A percentile compares a stretch with the other conserved stretches of the same genome.
These are phyloP conservation scores for Beta macrorhiza DNA, from an alignment of 179 eudicot genomes.

Conservation along the genomic window DNA sequence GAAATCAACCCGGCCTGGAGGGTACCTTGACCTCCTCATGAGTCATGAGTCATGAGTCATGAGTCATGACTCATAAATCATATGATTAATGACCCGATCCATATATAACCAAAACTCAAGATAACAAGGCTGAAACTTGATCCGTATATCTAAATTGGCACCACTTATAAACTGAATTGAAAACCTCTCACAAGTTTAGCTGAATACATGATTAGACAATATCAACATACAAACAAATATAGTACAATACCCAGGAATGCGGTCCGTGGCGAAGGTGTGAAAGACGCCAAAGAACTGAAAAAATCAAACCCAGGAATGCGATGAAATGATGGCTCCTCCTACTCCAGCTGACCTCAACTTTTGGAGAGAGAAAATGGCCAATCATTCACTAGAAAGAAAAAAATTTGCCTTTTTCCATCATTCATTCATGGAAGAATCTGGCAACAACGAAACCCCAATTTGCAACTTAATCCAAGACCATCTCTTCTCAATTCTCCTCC, in stretches of 20 bases:
- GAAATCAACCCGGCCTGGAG: no score
- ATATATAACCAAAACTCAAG: no score
- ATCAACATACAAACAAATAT: no score
- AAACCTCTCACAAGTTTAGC: no score
- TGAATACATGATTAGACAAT: neutral
- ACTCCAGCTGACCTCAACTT: neutral
- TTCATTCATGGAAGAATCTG: slow-evolving; percentile 32
- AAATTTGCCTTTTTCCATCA: neutral
- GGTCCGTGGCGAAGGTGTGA: slow-evolving; percentile 14
- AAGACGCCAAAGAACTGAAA: slow-evolving; percentile 30
- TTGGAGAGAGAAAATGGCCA: slow-evolving; percentile 3
- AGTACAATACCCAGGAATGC: neutral
- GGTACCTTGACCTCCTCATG: no score
- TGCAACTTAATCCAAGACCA: slow-evolving; percentile 62
- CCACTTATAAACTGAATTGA: no score
- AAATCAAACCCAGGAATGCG: neutral
- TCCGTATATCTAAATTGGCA: no score
- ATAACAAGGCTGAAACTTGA: no score
- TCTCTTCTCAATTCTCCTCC: slow-evolving; percentile 62
- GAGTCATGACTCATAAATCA: no score
- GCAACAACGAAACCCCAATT: slow-evolving; percentile 44
- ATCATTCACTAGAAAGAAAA: slow-evolving; percentile 12
- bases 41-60: no score
- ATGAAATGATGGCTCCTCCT: slow-evolving; percentile 1
- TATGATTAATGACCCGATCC: no score